A percentile compares a stretch with the other conserved stretches of the same genome.
Evolutionary conservation across 768 basidiomycete genomes (phyloP).

Genomic region (Auriscalpium orientale): DNA sequence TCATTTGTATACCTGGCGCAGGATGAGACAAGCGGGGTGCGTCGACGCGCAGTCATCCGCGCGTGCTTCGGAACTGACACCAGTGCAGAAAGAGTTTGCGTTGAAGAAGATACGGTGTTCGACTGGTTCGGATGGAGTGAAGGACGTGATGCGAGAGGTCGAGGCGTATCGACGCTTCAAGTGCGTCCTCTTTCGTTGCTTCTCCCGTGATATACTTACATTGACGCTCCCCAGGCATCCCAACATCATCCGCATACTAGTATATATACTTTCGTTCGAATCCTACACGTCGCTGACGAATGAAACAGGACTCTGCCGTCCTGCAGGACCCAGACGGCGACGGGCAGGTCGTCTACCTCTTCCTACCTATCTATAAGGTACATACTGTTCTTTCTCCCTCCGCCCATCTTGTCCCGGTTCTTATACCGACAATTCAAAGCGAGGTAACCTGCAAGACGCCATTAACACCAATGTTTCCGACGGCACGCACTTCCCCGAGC

Average conservation of each 20-base stretch:
- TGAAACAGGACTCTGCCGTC: conserved; percentile 77
- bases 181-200: conserved; percentile 36
- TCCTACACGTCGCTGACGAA: conserved; percentile 5
- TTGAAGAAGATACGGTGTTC: conserved; percentile 96
- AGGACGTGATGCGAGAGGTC: conserved; percentile 82
- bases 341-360: conserved; percentile 92
- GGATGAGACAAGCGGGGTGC: conserved; percentile 77
- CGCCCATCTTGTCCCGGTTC: background rate
- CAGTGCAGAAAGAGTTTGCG: conserved; percentile 74
- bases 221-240: conserved; percentile 54
- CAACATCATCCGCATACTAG: conserved; percentile 93
- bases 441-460: conserved; percentile 91
- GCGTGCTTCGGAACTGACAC: background rate
- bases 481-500: conserved; percentile 77
- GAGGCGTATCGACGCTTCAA: conserved; percentile 94
- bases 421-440: conserved; percentile 33
- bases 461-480: conserved; percentile 85
- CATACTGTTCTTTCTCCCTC: conserved; percentile 7
- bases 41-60: conserved; percentile 21
- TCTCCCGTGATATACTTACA: background rate
- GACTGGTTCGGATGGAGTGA: conserved; percentile 79
- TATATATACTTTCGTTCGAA: conserved; percentile 23
- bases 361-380: conserved; percentile 89
- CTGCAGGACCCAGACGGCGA: conserved; percentile 91
- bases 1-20: conserved; percentile 86